Evolutionary conservation across 116 monocot genomes (phyloP).

Genomic region (Iris pallida): DNA sequence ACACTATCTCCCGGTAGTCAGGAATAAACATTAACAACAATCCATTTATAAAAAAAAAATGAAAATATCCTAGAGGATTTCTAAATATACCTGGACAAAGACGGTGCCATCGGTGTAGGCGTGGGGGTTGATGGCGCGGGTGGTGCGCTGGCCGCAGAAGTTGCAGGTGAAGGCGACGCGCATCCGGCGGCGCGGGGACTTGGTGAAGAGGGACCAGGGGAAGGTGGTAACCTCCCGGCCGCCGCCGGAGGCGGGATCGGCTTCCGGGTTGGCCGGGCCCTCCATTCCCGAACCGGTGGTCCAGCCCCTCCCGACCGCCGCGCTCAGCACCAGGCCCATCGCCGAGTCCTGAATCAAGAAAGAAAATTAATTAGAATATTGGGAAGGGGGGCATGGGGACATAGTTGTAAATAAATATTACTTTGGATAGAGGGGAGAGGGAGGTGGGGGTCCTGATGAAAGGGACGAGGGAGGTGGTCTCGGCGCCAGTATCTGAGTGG

Average conservation of each 20-base stretch:
- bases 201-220: constrained; percentile 99
- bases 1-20: constrained; percentile 36
- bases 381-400: too few relatives aligned
- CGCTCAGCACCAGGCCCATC: constrained; percentile 81
- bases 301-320: constrained; percentile 83
- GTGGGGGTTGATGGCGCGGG: constrained; percentile 96
- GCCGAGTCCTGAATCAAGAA: constrained; percentile 56
- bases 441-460: constrained; percentile 23
- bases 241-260: constrained; percentile 4
- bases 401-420: constrained; percentile 9
- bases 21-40: too few relatives aligned
- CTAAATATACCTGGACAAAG: constrained; percentile 75
- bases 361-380: too few relatives aligned
- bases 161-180: constrained; percentile 96
- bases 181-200: constrained; percentile 95
- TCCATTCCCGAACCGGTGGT: constrained; percentile 97
- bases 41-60: background rate
- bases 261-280: constrained; percentile 65
- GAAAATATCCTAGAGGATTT: background rate
- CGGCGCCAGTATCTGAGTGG: constrained; percentile 23
- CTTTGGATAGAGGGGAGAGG: constrained; percentile 74
- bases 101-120: constrained; percentile 98
- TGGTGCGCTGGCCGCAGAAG: constrained; percentile 91
- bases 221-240: constrained; percentile 52
- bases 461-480: constrained; percentile 34